These are phyloP conservation scores for Syzygium aromaticum DNA, from an alignment of 345 rosid genomes.

Conservation along the genomic window DNA sequence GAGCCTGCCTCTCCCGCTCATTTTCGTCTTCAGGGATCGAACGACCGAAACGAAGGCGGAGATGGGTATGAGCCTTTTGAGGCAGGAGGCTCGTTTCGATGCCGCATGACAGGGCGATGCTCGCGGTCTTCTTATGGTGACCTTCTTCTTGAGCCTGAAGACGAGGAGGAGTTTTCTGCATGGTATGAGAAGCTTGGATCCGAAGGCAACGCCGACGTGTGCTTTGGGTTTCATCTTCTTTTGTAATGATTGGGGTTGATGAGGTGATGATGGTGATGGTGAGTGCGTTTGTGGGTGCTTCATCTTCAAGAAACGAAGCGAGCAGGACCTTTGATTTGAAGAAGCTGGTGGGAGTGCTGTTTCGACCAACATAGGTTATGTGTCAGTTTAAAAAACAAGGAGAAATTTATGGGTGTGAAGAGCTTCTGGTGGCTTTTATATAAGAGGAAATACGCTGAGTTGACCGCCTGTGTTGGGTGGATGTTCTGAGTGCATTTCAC, in stretches of 20 bases:
- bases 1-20: background rate
- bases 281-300: background rate
- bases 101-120: background rate
- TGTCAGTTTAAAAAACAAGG: background rate
- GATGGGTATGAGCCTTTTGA: background rate
- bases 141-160: background rate
- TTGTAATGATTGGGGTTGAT: background rate
- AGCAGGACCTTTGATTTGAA: background rate
- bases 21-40: background rate
- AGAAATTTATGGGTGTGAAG: background rate
- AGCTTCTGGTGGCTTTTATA: background rate
- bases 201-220: background rate
- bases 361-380: background rate
- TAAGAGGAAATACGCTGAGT: background rate
- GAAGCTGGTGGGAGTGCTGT: background rate
- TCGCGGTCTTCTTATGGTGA: background rate
- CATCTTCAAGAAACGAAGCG: background rate
- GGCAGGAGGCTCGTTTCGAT: background rate
- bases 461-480: background rate
- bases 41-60: background rate
- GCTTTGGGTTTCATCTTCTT: background rate
- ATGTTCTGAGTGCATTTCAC: background rate
- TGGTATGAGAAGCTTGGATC: background rate
- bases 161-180: background rate
- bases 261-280: background rate